These are phyloP conservation scores for Acer yangbiense DNA, from an alignment of 345 rosid genomes.

Conservation along the genomic window DNA sequence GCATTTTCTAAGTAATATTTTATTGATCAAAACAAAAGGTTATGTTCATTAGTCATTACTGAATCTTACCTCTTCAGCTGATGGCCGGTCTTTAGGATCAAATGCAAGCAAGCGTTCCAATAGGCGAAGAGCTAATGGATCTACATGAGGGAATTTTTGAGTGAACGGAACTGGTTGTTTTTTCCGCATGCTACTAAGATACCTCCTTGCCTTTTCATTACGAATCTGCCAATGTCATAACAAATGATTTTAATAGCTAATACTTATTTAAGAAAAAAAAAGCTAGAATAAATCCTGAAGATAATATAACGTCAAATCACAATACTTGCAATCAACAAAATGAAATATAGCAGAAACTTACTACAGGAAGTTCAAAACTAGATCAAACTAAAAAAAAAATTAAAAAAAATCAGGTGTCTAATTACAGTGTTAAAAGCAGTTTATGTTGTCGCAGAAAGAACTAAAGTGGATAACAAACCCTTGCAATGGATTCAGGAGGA, in stretches of 20 bases:
- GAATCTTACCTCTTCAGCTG: constrained; percentile 77
- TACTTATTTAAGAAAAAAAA: not conserved
- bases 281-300: constrained; percentile 1
- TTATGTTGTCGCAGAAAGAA: constrained; percentile 9
- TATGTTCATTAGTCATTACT: not conserved
- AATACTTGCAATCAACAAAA: not conserved
- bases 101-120: constrained; percentile 84
- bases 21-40: not conserved
- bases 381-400: not conserved
- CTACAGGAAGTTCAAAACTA: not conserved
- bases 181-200: constrained; percentile 88
- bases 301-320: constrained; percentile 4
- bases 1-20: not conserved
- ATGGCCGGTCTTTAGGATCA: constrained; percentile 97
- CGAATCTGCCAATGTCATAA: constrained; percentile 63
- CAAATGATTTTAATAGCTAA: constrained; percentile 11
- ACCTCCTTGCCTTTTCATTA: constrained; percentile 97
- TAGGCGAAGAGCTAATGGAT: constrained; percentile 77
- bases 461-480: constrained; percentile 51
- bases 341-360: not conserved
- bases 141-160: constrained; percentile 79
- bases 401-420: constrained; percentile 7
- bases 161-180: constrained; percentile 81
- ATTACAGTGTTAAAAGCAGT: not conserved
- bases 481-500: constrained; percentile 65